Conservation (phyloP, 768 basidiomycete genomes). For the Kockovaella imperatae region DNA sequence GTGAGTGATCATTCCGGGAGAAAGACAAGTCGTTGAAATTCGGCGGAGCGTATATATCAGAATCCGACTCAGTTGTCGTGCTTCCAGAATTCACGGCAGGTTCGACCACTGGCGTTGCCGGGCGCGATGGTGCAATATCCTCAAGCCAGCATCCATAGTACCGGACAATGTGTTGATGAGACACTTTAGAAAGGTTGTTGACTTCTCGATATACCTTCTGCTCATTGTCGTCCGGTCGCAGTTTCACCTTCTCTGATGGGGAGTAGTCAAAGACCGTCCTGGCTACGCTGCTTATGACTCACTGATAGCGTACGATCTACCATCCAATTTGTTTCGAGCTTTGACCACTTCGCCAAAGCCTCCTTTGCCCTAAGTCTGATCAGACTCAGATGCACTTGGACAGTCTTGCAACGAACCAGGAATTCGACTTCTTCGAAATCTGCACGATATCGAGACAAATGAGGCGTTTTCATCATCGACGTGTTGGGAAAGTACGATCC, state of each 20-base stretch:
- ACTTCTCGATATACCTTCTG: slow-evolving; percentile 85
- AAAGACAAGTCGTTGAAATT: slow-evolving; percentile 56
- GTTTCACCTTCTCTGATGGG: slow-evolving; percentile 62
- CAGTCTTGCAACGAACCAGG: slow-evolving; percentile 49
- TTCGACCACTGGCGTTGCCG: slow-evolving; percentile 6
- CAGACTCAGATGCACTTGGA: neutral
- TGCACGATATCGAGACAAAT: slow-evolving; percentile 75
- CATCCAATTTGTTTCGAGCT: slow-evolving; percentile 79
- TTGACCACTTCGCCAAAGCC: slow-evolving; percentile 92
- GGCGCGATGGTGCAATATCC: slow-evolving; percentile 18
- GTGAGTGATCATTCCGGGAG: slow-evolving; percentile 39
- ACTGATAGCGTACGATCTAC: slow-evolving; percentile 48
- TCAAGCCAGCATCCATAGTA: slow-evolving; percentile 53
- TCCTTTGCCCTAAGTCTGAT: slow-evolving; percentile 61
- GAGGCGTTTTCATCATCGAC: slow-evolving; percentile 41
- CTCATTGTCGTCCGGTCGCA: slow-evolving; percentile 69
- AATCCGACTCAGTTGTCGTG: slow-evolving; percentile 1
- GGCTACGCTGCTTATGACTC: neutral
- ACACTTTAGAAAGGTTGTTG: slow-evolving; percentile 74
- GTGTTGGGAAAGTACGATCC: slow-evolving; percentile 5
- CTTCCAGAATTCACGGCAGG: neutral
- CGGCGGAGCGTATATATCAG: slow-evolving; percentile 55
- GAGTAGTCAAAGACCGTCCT: neutral
- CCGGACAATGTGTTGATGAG: slow-evolving; percentile 82
- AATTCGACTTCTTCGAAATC: slow-evolving; percentile 92